Percentiles rank a stretch among this genome's conserved stretches.
Conservation (phyloP, 148 eudicot species). For the Camellia sinensis region DNA sequence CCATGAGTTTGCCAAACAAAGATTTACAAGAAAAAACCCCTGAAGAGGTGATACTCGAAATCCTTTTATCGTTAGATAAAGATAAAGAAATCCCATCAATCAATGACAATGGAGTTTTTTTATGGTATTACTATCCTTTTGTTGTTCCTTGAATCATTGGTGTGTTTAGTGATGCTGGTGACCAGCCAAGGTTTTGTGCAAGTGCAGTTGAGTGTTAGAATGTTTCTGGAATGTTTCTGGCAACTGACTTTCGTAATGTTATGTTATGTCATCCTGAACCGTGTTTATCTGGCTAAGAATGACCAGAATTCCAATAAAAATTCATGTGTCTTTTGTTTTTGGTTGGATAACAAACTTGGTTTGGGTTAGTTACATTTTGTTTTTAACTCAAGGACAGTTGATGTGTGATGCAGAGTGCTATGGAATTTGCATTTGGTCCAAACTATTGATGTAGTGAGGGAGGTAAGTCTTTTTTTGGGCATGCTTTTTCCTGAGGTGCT, state of each 20-base stretch:
- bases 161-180: neutral
- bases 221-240: neutral
- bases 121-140: neutral
- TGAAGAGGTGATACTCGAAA: no score
- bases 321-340: neutral
- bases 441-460: slow-evolving; percentile 75
- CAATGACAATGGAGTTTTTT: no score
- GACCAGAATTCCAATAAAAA: neutral
- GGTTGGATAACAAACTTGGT: neutral
- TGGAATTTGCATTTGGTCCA: slow-evolving; percentile 98
- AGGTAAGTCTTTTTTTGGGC: slow-evolving; percentile 46
- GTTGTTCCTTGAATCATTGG: neutral
- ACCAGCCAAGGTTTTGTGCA: neutral
- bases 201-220: neutral
- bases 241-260: neutral
- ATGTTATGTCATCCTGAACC: neutral
- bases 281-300: neutral
- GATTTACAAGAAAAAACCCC: no score
- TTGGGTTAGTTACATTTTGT: neutral
- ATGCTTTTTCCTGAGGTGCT: slow-evolving; percentile 6
- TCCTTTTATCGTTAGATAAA: no score
- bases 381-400: slow-evolving; percentile 6
- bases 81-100: no score
- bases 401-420: slow-evolving; percentile 64
- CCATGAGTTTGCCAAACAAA: no score